Base-by-base conservation (phyloP, 495 filamentous ascomycete genomes). In the Hypoxylon trugodes region DNA sequence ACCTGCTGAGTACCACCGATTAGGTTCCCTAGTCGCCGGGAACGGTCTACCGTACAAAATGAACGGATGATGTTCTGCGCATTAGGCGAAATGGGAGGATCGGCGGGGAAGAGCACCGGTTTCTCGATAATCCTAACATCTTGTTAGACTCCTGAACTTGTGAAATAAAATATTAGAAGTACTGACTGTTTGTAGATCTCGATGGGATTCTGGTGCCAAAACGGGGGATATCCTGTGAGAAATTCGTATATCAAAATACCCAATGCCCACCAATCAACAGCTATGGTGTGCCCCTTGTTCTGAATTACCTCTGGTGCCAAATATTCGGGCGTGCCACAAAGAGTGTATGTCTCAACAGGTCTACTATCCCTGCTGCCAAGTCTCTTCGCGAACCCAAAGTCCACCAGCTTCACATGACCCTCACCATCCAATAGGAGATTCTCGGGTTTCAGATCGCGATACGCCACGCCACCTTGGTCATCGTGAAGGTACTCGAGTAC, bases 261-360 rank as follows among this genome's bases (percentile, higher is more conserved):
- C 61, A 98, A 80, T 5, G 95, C 96, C 95, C 95, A 98, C 95
- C 95, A 98, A 75, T 98, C 95, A n/a, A 98, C 95, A 0, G 95
- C 94, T 30, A 91, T 91, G 24, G 91, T 93, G 71, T 98, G 95
- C 10, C 93, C 93, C 70, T 92, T 94, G 73, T 93, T 96, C 63
- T 93, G 89, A 55, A 98, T 97, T 15, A 97, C 93, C 78, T 98
- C 95, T 1, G 95, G 95, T 2, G 95, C 93, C 15, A 98, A 83
- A 73, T 98, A 98, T 70, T 98, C 95, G 21, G 94, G 95, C 0
- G 95, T 98, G 18, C 95, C 95, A 69, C 95, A 98, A 2, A 97
- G 84, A 5, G 95, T 98, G 73, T 97, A 98, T 3, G 94, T 98
- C 78, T 97, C 92, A 65, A 86, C 87, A 79, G 77, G 73, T 55